phyloP scores from a whole-genome alignment of 2,329 filamentous ascomycete genomes.

The Penicillium psychrosexuale region DNA sequence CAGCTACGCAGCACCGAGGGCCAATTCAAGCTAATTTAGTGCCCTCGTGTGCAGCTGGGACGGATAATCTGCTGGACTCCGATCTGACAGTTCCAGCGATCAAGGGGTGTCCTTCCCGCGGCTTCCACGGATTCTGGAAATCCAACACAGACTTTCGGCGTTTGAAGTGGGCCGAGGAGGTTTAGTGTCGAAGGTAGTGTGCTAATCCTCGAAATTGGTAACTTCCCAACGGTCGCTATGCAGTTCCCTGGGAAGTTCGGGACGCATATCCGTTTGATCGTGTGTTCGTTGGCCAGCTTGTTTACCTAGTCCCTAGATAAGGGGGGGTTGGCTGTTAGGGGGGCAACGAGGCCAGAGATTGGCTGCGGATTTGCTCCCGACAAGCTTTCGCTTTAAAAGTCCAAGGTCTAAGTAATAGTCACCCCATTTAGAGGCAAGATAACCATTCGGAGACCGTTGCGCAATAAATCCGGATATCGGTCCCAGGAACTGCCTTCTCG shows the following conservation, averaged over 20 bases:
- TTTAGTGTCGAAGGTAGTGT: not conserved
- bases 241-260: not conserved
- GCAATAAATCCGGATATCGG: not conserved
- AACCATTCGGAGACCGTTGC: not conserved
- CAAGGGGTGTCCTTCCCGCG: conserved; percentile 5
- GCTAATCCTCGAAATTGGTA: not conserved
- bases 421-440: not conserved
- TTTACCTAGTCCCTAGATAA: not conserved
- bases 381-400: not conserved
- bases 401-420: not conserved
- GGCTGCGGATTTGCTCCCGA: not conserved
- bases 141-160: not conserved
- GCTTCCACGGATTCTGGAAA: conserved; percentile 7
- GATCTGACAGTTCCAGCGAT: conserved; percentile 12
- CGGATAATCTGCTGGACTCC: not conserved
- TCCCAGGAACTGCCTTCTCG: conserved; percentile 18
- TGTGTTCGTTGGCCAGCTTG: not conserved
- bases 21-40: not conserved
- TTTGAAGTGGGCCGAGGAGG: conserved; percentile 3
- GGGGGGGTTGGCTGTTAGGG: not conserved
- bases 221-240: not conserved
- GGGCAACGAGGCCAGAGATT: not conserved
- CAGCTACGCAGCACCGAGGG: not conserved
- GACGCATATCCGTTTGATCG: not conserved
- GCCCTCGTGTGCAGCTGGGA: not conserved